Evolutionary conservation across 2,329 filamentous ascomycete genomes (phyloP).

Genomic region (Sporothrix variecibatus): DNA sequence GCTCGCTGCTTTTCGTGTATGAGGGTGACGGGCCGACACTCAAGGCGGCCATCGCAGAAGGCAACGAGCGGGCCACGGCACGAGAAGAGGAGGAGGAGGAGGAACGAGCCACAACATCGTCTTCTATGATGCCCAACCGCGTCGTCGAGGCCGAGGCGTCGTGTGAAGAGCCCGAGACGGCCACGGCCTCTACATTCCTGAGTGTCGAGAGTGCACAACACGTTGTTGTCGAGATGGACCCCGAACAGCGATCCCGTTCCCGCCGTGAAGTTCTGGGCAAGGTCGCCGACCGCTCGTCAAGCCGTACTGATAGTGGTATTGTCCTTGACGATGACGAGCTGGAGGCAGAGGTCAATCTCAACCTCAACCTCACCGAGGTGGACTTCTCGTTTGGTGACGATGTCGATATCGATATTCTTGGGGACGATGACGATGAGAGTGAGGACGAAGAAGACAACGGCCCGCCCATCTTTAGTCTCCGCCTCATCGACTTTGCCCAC

Average conservation of each 20-base stretch:
- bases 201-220: not conserved
- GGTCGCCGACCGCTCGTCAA: constrained; percentile 39
- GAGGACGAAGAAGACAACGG: constrained; percentile 52
- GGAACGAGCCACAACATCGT: not conserved
- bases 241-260: constrained; percentile 13
- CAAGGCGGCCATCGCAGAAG: constrained; percentile 53
- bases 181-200: not conserved
- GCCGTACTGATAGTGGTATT: constrained; percentile 59
- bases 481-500: constrained; percentile 97
- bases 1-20: constrained; percentile 63
- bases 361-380: constrained; percentile 41
- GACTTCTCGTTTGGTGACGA: constrained; percentile 13
- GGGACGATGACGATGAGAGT: constrained; percentile 44
- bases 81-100: not conserved
- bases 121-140: not conserved
- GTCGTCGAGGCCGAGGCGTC: constrained; percentile 16
- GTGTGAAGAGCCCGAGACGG: constrained; percentile 4
- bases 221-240: constrained; percentile 17
- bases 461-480: constrained; percentile 74
- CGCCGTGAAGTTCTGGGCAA: constrained; percentile 30
- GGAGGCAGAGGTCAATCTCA: constrained; percentile 48
- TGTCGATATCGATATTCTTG: not conserved
- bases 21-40: constrained; percentile 63
- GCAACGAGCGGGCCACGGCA: constrained; percentile 46
- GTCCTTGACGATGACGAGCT: constrained; percentile 48